These are phyloP conservation scores for Cladophialophora bantiana DNA, from an alignment of 2,329 filamentous ascomycete species.

Conservation along the genomic window DNA sequence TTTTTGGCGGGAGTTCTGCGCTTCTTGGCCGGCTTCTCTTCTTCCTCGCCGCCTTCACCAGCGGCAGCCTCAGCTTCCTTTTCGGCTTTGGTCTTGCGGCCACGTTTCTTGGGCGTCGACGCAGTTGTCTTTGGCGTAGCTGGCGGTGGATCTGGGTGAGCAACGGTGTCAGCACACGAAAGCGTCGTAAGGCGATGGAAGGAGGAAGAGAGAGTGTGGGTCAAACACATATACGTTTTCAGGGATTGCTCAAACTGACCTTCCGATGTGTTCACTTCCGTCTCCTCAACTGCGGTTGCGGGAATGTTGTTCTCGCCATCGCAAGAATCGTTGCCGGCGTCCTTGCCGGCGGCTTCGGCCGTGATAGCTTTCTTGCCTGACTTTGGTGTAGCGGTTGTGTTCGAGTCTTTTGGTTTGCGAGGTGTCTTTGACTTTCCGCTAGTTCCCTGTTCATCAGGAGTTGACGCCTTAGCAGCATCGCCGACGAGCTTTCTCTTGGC, in stretches of 20 bases:
- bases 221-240: not conserved
- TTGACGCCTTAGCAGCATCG: not conserved
- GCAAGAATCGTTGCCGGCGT: slow-evolving; percentile 11
- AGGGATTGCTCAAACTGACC: slow-evolving; percentile 9
- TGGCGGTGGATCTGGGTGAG: slow-evolving; percentile 8
- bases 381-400: slow-evolving; percentile 10
- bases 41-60: slow-evolving; percentile 25
- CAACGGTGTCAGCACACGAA: not conserved
- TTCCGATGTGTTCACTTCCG: slow-evolving; percentile 3
- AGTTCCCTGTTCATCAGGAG: slow-evolving; percentile 9
- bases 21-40: slow-evolving; percentile 31
- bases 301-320: not conserved
- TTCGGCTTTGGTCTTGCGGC: slow-evolving; percentile 35
- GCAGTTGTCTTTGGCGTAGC: slow-evolving; percentile 27
- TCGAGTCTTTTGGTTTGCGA: slow-evolving; percentile 35
- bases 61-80: slow-evolving; percentile 28
- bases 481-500: slow-evolving; percentile 49
- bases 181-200: not conserved
- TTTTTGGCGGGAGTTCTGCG: slow-evolving; percentile 40
- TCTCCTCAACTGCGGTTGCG: not conserved
- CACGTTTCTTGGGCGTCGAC: slow-evolving; percentile 31
- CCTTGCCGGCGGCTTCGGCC: slow-evolving; percentile 13
- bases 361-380: slow-evolving; percentile 29
- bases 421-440: slow-evolving; percentile 22
- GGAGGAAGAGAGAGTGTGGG: not conserved